phyloP scores from a whole-genome alignment of 345 rosid species.

The Aethionema arabicum region DNA sequence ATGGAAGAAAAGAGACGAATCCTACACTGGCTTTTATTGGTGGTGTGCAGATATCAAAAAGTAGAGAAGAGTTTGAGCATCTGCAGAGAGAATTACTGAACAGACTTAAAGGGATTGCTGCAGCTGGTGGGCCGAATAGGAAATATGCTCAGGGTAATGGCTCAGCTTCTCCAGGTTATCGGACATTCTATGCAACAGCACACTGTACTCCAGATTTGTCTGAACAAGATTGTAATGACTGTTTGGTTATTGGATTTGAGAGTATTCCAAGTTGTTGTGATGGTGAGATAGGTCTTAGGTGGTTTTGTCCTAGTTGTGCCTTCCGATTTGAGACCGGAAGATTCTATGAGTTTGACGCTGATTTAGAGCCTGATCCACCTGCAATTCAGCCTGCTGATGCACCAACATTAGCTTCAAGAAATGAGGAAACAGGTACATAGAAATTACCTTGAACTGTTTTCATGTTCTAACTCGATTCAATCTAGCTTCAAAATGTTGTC shows the following conservation, averaged over 20 bases:
- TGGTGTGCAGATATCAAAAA: neutral
- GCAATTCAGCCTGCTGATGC: conserved; percentile 10
- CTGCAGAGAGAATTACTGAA: conserved; percentile 31
- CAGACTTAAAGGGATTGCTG: conserved; percentile 30
- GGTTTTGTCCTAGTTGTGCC: conserved; percentile 44
- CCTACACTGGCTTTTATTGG: neutral
- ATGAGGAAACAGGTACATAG: conserved; percentile 15
- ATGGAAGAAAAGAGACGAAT: conserved; percentile 24
- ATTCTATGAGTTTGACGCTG: conserved; percentile 28
- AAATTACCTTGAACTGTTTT: neutral
- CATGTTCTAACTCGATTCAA: neutral
- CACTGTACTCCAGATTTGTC: conserved; percentile 55
- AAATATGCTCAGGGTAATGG: conserved; percentile 46
- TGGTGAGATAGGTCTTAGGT: conserved; percentile 33
- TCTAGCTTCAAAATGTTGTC: neutral
- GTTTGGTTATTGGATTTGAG: conserved; percentile 22
- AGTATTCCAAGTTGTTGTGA: conserved; percentile 31
- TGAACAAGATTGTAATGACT: conserved; percentile 31
- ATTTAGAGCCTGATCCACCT: conserved; percentile 30
- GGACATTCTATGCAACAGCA: conserved; percentile 33
- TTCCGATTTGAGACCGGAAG: conserved; percentile 40
- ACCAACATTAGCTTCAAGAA: conserved; percentile 7
- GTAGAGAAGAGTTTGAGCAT: conserved; percentile 18
- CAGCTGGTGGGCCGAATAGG: conserved; percentile 32
- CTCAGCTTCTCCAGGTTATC: neutral